Conservation (phyloP, 208 protist genomes). For the Wallacemonas sp. region DNA sequence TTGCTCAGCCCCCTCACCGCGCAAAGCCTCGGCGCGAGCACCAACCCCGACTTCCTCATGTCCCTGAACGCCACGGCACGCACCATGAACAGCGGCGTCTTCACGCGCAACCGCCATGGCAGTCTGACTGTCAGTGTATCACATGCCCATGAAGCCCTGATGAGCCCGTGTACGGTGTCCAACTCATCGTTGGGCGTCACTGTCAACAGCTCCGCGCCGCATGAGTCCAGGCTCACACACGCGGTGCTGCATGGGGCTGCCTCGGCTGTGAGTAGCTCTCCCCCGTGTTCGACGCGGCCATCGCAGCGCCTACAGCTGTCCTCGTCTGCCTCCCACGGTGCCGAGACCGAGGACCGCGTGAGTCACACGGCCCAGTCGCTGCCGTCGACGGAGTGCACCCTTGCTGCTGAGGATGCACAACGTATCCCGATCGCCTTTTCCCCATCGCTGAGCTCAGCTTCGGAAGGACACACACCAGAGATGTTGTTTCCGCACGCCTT, state of each 20-base stretch:
- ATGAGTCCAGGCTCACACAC: not conserved
- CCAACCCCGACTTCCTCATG: not conserved
- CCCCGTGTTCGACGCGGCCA: not conserved
- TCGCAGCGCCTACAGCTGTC: not conserved
- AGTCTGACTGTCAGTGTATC: not conserved
- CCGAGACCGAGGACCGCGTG: not conserved
- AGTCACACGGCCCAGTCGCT: not conserved
- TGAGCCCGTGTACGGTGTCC: slow-evolving; percentile 1
- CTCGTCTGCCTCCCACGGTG: not conserved
- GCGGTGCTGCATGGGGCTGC: not conserved
- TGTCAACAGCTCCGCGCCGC: not conserved
- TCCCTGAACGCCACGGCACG: slow-evolving; percentile 3
- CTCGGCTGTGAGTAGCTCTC: not conserved
- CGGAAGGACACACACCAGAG: not conserved
- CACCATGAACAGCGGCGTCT: not conserved
- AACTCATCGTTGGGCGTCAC: not conserved
- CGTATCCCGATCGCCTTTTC: too few relatives aligned
- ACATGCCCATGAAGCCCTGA: not conserved
- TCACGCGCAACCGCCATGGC: not conserved
- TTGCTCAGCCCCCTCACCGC: slow-evolving; percentile 7
- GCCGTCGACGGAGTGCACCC: not conserved
- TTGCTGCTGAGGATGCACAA: not conserved
- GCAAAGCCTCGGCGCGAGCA: not conserved
- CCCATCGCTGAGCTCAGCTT: not conserved
- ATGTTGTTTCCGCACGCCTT: not conserved